Base-by-base conservation (phyloP, 768 basidiomycete genomes). In the Leucocoprinus birnbaumii region DNA sequence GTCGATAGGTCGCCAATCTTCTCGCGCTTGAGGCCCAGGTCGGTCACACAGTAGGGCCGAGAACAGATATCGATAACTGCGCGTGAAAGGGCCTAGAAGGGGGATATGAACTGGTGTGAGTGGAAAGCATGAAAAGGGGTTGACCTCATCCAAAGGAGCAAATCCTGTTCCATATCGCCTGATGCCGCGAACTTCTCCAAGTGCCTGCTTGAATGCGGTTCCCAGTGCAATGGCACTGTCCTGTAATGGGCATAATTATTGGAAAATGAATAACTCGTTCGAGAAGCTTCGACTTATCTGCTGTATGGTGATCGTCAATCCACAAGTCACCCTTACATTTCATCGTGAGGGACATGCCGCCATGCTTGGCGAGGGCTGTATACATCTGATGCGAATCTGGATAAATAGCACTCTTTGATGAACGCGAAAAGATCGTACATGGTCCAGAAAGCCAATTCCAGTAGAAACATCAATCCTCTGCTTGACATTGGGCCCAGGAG, bases 41-140 rank as follows among this genome's bases (percentile, higher is more conserved):
- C 87, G 21, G 91, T 89, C 51, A 95, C 87, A 69, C 97, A 99
- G 75, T 88, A 97, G 2, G 97, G 96, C 35, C 97, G 85, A 55
- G 94, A 94, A 66, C 97, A 98, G 58, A 99, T 98, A 71, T 99
- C 97, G 58, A 99, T 93, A 45, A 99, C 97, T 16, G 94, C 94
- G 62, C 97, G 78, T 1, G 94, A 92, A 46, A 99, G 83, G 1
- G 97, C 93, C 96, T 98, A 65, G 8, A 22, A 55, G 14, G 21
- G 26, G 47, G 26, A 52, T 37, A 44, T 56, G 21, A 57, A 50
- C 21, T 34, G 45, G 49, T 48, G 34, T 56, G 21, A 48, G 50
- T 41, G 38, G 38, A n/a, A 27, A 25, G 13, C 13, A 38, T 38
- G 38, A 38, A 38, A 38, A 10, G 13, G 38, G 38, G 35, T 42